These are phyloP conservation scores for Aplosporella prunicola DNA, from an alignment of 2,329 filamentous ascomycete species.

Conservation along the genomic window DNA sequence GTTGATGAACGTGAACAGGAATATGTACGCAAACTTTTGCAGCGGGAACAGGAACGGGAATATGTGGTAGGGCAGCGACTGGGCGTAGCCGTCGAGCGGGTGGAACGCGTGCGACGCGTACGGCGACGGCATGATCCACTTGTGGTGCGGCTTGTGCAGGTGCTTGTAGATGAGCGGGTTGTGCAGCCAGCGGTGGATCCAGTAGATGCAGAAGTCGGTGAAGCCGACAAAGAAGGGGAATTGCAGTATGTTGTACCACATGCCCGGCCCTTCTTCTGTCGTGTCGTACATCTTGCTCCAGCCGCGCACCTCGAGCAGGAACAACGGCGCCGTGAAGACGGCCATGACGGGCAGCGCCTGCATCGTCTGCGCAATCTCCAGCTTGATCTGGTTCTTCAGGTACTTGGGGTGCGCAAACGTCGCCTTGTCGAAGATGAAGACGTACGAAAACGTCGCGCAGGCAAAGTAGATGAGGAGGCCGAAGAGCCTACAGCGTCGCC, in stretches of 20 bases:
- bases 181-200: slow-evolving; percentile 80
- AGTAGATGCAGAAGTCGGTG: slow-evolving; percentile 85
- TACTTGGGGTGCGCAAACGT: slow-evolving; percentile 87
- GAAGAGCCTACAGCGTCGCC: slow-evolving; percentile 65
- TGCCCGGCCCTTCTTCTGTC: slow-evolving; percentile 63
- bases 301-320: slow-evolving; percentile 74
- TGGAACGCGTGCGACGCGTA: slow-evolving; percentile 92
- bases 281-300: slow-evolving; percentile 80
- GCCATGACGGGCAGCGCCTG: slow-evolving; percentile 73
- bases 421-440: slow-evolving; percentile 84
- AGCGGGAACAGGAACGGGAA: slow-evolving; percentile 90
- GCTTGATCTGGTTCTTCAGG: slow-evolving; percentile 80
- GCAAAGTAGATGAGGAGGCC: slow-evolving; percentile 77
- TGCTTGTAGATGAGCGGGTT: slow-evolving; percentile 73
- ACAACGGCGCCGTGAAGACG: slow-evolving; percentile 68
- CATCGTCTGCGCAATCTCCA: slow-evolving; percentile 77
- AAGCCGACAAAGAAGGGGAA: slow-evolving; percentile 83
- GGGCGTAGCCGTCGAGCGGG: slow-evolving; percentile 80
- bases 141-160: slow-evolving; percentile 96
- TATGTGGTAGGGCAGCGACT: slow-evolving; percentile 84
- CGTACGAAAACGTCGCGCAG: slow-evolving; percentile 73
- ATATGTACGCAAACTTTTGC: slow-evolving; percentile 80
- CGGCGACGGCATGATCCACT: slow-evolving; percentile 98
- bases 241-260: slow-evolving; percentile 70
- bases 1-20: slow-evolving; percentile 85